A percentile compares a stretch with the other conserved stretches of the same genome.
These are phyloP conservation scores for Phytopythium chamaehyphon DNA, from an alignment of 352 stramenopile genomes.

Conservation along the genomic window DNA sequence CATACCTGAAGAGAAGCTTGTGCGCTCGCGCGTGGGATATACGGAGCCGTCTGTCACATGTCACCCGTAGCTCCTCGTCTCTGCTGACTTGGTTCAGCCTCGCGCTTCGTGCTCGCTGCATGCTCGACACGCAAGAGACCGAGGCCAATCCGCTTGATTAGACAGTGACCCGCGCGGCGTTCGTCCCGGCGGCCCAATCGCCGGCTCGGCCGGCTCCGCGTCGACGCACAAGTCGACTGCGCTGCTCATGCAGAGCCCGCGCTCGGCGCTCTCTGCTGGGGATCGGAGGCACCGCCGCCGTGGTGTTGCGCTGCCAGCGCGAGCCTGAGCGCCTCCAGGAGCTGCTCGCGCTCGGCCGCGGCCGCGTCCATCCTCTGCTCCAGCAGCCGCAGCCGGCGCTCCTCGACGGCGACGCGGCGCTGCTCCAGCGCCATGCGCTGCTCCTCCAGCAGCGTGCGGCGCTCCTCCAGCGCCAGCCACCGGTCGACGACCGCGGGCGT, in stretches of 20 bases:
- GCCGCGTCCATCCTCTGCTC: slow-evolving; percentile 3
- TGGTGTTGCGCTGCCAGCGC: background rate
- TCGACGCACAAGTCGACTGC: too few relatives aligned
- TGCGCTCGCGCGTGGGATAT: background rate
- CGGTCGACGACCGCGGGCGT: slow-evolving; percentile 1
- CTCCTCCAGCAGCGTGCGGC: slow-evolving; percentile 3
- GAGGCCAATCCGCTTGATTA: too few relatives aligned
- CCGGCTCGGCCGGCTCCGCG: too few relatives aligned
- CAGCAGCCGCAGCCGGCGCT: slow-evolving; percentile 4
- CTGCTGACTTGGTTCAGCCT: too few relatives aligned
- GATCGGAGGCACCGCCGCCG: too few relatives aligned
- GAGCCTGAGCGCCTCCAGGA: slow-evolving; percentile 4
- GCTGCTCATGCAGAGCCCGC: too few relatives aligned
- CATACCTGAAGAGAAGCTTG: background rate
- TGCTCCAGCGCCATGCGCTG: slow-evolving; percentile 7
- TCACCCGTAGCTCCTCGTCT: background rate
- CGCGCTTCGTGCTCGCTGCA: too few relatives aligned
- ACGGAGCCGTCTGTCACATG: slow-evolving; percentile 6
- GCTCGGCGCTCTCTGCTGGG: too few relatives aligned
- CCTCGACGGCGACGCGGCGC: slow-evolving; percentile 3
- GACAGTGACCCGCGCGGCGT: too few relatives aligned
- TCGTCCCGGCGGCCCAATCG: too few relatives aligned
- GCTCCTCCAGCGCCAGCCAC: slow-evolving; percentile 8
- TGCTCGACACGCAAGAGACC: too few relatives aligned
- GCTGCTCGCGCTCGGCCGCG: slow-evolving; percentile 3